Percentiles rank a stretch among this genome's conserved stretches.
Conservation (phyloP, 1,284 basidiomycete species). For the Microbotryum scabiosae region DNA sequence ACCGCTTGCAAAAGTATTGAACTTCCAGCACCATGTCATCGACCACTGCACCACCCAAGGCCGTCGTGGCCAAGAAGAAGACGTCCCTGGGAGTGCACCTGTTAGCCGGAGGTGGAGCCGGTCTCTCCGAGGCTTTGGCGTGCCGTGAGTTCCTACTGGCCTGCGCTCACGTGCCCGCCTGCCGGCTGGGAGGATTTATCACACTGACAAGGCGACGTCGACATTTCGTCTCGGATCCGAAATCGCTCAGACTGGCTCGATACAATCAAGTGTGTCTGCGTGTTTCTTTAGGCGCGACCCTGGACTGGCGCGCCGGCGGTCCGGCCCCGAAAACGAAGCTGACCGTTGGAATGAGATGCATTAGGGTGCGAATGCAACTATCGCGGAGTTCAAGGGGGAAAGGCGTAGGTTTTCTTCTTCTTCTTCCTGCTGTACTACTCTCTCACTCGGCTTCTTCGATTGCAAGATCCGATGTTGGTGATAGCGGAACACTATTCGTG, state of each 20-base stretch:
- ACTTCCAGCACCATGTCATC: neutral
- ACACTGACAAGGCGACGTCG: neutral
- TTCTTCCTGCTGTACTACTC: neutral
- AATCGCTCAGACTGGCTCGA: slow-evolving; percentile 62
- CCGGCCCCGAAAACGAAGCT: neutral
- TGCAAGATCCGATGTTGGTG: neutral
- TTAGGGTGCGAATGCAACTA: slow-evolving; percentile 29
- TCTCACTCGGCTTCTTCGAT: neutral
- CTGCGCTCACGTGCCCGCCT: too few relatives aligned
- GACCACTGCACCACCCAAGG: neutral
- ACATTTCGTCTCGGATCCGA: neutral
- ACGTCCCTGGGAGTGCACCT: slow-evolving; percentile 74
- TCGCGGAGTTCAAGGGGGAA: slow-evolving; percentile 64
- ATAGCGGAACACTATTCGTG: neutral
- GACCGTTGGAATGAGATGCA: neutral
- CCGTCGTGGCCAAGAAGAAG: slow-evolving; percentile 34
- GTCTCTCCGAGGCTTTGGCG: slow-evolving; percentile 74
- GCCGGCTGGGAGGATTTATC: too few relatives aligned
- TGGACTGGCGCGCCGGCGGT: neutral
- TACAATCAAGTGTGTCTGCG: slow-evolving; percentile 64
- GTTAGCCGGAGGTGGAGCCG: slow-evolving; percentile 82
- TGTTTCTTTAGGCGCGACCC: neutral
- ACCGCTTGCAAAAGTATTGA: too few relatives aligned
- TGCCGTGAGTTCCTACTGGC: slow-evolving; percentile 25
- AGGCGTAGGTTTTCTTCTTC: slow-evolving; percentile 51